These are phyloP conservation scores for Auricularia sp. DNA, from an alignment of 768 basidiomycete genomes.

Conservation along the genomic window DNA sequence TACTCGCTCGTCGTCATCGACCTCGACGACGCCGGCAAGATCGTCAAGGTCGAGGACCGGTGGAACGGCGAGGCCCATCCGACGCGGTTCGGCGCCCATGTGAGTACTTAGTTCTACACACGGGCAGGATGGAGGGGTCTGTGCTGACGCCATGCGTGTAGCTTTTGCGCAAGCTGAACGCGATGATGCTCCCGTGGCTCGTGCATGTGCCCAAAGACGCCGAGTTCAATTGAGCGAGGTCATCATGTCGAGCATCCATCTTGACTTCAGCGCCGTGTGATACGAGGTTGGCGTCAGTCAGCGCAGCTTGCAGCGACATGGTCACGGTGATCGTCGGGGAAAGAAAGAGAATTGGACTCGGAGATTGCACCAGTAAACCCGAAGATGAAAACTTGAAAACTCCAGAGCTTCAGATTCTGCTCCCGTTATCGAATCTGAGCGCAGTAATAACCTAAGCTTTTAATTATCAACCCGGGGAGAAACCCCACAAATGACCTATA, in stretches of 20 bases:
- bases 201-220: conserved; percentile 35
- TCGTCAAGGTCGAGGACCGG: conserved; percentile 46
- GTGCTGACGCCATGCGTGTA: conserved; percentile 4
- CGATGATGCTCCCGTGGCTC: conserved; percentile 43
- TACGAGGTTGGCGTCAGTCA: conserved; percentile 20
- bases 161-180: conserved; percentile 40
- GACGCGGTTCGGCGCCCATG: conserved; percentile 32
- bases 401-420: too few species aligned
- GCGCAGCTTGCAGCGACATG: not conserved
- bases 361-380: too few species aligned
- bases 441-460: too few species aligned
- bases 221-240: not conserved
- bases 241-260: too few species aligned
- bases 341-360: too few species aligned
- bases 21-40: conserved; percentile 54
- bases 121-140: not conserved
- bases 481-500: too few species aligned
- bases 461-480: too few species aligned
- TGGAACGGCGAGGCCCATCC: conserved; percentile 49
- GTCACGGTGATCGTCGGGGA: not conserved
- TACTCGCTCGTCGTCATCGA: conserved; percentile 55
- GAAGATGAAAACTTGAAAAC: too few species aligned
- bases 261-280: conserved; percentile 38
- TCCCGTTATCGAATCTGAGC: too few species aligned
- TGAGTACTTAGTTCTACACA: not conserved